Conservation (phyloP, 257 asterid genomes). For the Fraxinus cuspidata region DNA sequence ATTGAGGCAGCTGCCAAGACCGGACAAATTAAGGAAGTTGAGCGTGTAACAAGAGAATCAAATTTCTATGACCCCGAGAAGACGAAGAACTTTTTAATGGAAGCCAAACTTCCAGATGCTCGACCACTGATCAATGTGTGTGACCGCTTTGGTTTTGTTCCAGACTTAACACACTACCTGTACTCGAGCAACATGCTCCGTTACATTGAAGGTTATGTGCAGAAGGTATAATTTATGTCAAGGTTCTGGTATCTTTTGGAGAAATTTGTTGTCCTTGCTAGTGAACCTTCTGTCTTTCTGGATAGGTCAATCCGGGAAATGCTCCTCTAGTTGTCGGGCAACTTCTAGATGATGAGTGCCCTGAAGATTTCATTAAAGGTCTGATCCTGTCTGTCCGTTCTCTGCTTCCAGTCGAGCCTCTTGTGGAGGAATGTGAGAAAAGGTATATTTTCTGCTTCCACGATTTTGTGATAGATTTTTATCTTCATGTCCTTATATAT, state of each 20-base stretch:
- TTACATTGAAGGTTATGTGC: conserved; percentile 98
- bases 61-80: conserved; percentile 93
- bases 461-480: conserved; percentile 12
- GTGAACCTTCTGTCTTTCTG: conserved; percentile 33
- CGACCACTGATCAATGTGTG: conserved; percentile 95
- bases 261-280: conserved; percentile 14
- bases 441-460: conserved; percentile 48
- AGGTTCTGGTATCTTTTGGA: neutral
- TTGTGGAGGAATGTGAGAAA: conserved; percentile 98
- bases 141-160: conserved; percentile 98
- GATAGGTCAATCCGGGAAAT: conserved; percentile 97
- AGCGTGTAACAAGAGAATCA: conserved; percentile 98
- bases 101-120: conserved; percentile 98
- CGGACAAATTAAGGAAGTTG: conserved; percentile 98
- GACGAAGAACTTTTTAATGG: conserved; percentile 97
- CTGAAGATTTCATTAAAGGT: conserved; percentile 98
- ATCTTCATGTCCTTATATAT: conserved; percentile 22
- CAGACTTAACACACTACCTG: conserved; percentile 94
- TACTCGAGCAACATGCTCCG: conserved; percentile 95
- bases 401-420: conserved; percentile 97
- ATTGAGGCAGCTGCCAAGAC: conserved; percentile 99
- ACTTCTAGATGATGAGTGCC: conserved; percentile 96
- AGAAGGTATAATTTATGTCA: conserved; percentile 57
- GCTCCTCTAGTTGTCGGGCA: conserved; percentile 99
- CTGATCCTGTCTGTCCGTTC: conserved; percentile 96